Conservation (phyloP, 768 basidiomycete species). For the Pulveroboletus sp. region DNA sequence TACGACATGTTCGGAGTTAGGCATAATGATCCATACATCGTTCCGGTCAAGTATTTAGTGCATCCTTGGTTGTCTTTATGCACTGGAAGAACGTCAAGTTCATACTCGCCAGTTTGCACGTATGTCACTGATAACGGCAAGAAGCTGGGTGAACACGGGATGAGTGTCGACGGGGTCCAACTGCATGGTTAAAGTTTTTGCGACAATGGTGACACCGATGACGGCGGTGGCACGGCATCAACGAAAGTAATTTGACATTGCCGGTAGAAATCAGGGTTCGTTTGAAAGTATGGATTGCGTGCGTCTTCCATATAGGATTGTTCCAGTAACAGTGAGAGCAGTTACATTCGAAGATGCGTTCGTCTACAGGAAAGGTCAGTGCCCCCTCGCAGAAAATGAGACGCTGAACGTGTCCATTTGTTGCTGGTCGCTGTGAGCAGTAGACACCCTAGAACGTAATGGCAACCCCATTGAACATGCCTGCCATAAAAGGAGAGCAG, state of each 20-base stretch:
- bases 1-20: constrained; percentile 3
- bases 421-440: no score
- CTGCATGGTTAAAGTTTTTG: background rate
- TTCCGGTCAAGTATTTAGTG: background rate
- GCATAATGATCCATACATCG: background rate
- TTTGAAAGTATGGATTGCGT: background rate
- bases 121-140: background rate
- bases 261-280: background rate
- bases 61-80: background rate
- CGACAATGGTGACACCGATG: constrained; percentile 24
- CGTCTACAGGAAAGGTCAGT: background rate
- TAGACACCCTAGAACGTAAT: no score
- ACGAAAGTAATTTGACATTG: constrained; percentile 18
- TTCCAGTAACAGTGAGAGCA: background rate
- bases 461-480: no score
- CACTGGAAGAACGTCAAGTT: background rate
- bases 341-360: constrained; percentile 2
- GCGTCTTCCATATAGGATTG: background rate
- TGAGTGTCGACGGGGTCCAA: constrained; percentile 17
- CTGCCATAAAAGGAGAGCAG: constrained; percentile 17
- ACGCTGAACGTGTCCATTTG: no score
- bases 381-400: background rate
- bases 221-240: constrained; percentile 20
- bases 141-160: constrained; percentile 15
- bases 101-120: background rate